Evolutionary conservation across 129 eudicot genomes (phyloP).

Genomic region (Helianthus tuberosus): DNA sequence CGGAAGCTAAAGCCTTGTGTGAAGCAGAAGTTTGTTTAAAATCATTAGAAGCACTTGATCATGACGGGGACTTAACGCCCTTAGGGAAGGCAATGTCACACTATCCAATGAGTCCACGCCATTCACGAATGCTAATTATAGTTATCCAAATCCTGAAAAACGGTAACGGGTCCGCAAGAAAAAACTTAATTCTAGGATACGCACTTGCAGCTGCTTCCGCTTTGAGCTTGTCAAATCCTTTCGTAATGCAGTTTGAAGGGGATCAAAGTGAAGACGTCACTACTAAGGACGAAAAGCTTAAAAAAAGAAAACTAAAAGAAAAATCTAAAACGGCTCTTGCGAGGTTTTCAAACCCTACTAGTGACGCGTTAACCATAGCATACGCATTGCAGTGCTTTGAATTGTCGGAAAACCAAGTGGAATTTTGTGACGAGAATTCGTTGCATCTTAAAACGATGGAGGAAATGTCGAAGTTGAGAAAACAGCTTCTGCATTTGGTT

Average conservation of each 20-base stretch:
- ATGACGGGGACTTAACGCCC: slow-evolving; percentile 64
- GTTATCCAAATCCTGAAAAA: slow-evolving; percentile 67
- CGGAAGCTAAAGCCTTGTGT: slow-evolving; percentile 52
- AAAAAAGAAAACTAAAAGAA: slow-evolving; percentile 69
- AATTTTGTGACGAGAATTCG: slow-evolving; percentile 61
- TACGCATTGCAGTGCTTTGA: slow-evolving; percentile 87
- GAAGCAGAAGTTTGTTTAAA: slow-evolving; percentile 85
- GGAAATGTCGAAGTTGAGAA: slow-evolving; percentile 93
- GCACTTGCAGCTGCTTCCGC: slow-evolving; percentile 96
- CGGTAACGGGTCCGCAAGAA: slow-evolving; percentile 40
- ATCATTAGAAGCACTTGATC: slow-evolving; percentile 79
- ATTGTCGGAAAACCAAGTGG: slow-evolving; percentile 42
- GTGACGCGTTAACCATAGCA: slow-evolving; percentile 80
- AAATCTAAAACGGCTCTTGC: slow-evolving; percentile 50
- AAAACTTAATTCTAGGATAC: slow-evolving; percentile 67
- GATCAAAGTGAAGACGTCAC: slow-evolving; percentile 24
- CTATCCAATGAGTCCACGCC: slow-evolving; percentile 97
- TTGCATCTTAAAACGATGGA: slow-evolving; percentile 83
- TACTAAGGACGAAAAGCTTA: slow-evolving; percentile 43
- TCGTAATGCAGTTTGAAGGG: slow-evolving; percentile 63
- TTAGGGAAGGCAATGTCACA: slow-evolving; percentile 92
- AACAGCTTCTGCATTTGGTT: slow-evolving; percentile 72
- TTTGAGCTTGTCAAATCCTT: slow-evolving; percentile 86
- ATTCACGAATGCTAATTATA: slow-evolving; percentile 92
- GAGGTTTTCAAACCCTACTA: slow-evolving; percentile 64